phyloP scores from a whole-genome alignment of 257 asterid species.

The Petrea volubilis region DNA sequence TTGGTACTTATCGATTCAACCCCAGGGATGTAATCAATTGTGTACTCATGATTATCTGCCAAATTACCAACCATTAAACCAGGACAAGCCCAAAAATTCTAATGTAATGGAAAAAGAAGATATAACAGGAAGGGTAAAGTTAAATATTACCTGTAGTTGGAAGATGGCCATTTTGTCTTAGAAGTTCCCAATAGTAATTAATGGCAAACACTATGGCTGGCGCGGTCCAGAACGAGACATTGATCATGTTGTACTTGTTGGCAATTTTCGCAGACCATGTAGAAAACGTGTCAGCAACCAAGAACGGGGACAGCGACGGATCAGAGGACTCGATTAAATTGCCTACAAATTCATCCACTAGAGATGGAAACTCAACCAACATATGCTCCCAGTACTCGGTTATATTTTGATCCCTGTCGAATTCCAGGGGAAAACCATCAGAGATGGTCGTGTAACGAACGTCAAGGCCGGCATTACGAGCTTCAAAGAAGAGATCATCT shows the following conservation, averaged over 20 bases:
- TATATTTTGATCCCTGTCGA: constrained; percentile 21
- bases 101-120: not conserved
- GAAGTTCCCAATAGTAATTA: constrained; percentile 11
- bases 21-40: constrained; percentile 57
- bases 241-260: constrained; percentile 27
- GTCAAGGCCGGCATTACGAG: constrained; percentile 32
- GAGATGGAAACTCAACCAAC: constrained; percentile 31
- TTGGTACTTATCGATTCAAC: constrained; percentile 43
- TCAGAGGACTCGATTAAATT: constrained; percentile 17
- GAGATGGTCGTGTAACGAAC: constrained; percentile 13
- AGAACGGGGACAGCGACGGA: constrained; percentile 30
- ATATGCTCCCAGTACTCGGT: constrained; percentile 24
- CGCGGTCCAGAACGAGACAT: no score
- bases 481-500: constrained; percentile 24
- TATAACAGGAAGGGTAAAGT: not conserved
- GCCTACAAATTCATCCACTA: constrained; percentile 40
- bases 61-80: not conserved
- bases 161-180: constrained; percentile 34
- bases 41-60: constrained; percentile 37
- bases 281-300: constrained; percentile 38
- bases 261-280: constrained; percentile 30
- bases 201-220: constrained; percentile 12
- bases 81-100: no score
- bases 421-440: constrained; percentile 32
- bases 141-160: constrained; percentile 22